These are phyloP conservation scores for Apophysomyces sp. DNA, from an alignment of 371 early-diverging fungal genomes.

Conservation along the genomic window DNA sequence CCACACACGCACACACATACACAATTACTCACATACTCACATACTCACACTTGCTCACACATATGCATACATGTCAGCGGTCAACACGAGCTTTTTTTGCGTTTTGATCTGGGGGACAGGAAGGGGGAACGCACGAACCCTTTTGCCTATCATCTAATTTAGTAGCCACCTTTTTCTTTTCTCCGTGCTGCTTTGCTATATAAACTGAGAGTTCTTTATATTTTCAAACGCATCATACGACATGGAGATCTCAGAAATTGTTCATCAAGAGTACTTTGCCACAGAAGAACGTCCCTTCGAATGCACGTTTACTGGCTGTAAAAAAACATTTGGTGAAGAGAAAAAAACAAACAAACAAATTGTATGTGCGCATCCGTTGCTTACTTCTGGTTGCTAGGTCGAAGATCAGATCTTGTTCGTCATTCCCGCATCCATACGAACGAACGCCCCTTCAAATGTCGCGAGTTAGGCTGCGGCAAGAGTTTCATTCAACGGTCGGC, in stretches of 20 bases:
- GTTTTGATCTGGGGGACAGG: background rate
- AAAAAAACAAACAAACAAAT: background rate
- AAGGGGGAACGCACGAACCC: background rate
- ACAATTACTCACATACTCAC: background rate
- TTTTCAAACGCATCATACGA: background rate
- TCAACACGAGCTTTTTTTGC: background rate
- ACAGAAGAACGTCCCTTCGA: constrained; percentile 51
- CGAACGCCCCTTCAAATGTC: constrained; percentile 69
- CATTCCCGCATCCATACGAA: constrained; percentile 81
- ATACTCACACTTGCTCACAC: background rate
- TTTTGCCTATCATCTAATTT: background rate
- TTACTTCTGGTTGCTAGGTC: constrained; percentile 28
- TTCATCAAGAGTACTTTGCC: constrained; percentile 51
- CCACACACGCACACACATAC: background rate
- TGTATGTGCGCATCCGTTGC: background rate
- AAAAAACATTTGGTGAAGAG: constrained; percentile 67
- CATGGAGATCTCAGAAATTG: constrained; percentile 70
- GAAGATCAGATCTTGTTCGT: constrained; percentile 72
- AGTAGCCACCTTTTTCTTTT: constrained; percentile 1
- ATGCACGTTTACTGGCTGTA: constrained; percentile 63
- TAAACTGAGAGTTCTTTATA: background rate
- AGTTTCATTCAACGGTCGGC: constrained; percentile 84
- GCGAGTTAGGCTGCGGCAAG: constrained; percentile 67
- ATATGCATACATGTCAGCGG: background rate
- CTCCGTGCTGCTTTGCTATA: background rate